phyloP scores from a whole-genome alignment of 345 rosid genomes.

The Eucalyptus cladocalyx region DNA sequence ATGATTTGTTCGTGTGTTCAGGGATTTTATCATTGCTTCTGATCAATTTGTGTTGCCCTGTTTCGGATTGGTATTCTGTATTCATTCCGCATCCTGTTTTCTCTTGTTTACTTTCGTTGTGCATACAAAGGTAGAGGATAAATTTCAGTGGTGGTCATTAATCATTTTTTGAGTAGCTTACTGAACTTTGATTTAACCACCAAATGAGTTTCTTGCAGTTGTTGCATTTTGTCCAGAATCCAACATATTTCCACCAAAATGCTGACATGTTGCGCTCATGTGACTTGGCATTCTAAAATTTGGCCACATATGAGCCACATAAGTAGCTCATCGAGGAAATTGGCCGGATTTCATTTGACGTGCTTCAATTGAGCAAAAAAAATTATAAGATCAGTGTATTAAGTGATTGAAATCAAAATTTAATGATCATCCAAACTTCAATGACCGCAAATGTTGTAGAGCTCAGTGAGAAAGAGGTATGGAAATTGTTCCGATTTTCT shows the following conservation, averaged over 20 bases:
- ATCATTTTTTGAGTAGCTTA: not conserved
- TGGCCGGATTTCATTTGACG: not conserved
- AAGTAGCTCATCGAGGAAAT: not conserved
- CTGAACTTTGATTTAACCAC: not conserved
- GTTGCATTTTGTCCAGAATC: not conserved
- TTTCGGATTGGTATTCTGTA: not conserved
- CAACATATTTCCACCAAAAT: not conserved
- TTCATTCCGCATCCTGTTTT: not conserved
- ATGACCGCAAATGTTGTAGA: not conserved
- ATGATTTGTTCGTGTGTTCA: not conserved
- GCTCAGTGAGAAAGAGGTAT: not conserved
- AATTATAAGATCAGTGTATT: not conserved
- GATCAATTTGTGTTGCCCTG: not conserved
- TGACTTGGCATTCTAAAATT: not conserved
- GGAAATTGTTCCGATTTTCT: not conserved
- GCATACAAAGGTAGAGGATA: not conserved
- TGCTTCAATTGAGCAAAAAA: not conserved
- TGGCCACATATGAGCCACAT: not conserved
- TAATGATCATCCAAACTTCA: not conserved
- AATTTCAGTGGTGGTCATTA: not conserved
- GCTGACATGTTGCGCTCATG: not conserved
- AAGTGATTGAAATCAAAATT: not conserved
- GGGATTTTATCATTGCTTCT: not conserved
- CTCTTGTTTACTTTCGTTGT: not conserved
- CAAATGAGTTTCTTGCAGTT: not conserved